Evolutionary conservation across 257 asterid genomes (phyloP), one percentile per base, ranked within the genome.

Genomic region (Przewalskia tangutica): DNA sequence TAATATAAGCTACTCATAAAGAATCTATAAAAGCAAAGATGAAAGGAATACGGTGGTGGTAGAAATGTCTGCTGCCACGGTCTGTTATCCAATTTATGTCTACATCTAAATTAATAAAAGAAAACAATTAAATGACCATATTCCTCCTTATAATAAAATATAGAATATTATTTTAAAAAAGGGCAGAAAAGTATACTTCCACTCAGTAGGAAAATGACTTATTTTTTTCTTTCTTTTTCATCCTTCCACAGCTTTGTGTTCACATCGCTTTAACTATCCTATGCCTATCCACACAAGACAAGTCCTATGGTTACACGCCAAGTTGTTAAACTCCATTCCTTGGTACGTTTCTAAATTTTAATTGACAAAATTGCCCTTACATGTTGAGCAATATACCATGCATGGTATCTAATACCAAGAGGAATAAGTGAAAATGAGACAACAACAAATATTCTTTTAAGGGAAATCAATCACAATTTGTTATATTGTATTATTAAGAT

Each of bases 11-110:
- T 20, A 58, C 27, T 58, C 11, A 46, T 73, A 73, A 88, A 93
- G 97, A 90, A 93, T 93, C 93, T 91, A 86, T 75, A 89, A 91
- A 91, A 92, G 91, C 88, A 86, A 88, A 92, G 94, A 91, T 84
- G 90, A 88, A 89, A 89, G 88, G 93, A 90, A 90, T 90, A 90
- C 86, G 97, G 95, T 88, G 93, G 94, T 88, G 80, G 46, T 50
- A 75, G 92, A 91, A 93, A 88, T 93, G 97, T 88, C 90, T 88
- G 95, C 92, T 89, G 76, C 91, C 88, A 87, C 88, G 88, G 91
- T 91, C 94, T 95, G 91, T 91, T 91, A 90, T 85, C 90, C 88
- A 85, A 88, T 77, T 87, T 81, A 85, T 79, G 84, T 86, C 88
- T 60, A 85, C 88, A 87, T 87, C 97, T 90, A 83, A 88, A 89